These are phyloP conservation scores for Ammopiptanthus mongolicus DNA, from an alignment of 306 rosid species.

Conservation along the genomic window DNA sequence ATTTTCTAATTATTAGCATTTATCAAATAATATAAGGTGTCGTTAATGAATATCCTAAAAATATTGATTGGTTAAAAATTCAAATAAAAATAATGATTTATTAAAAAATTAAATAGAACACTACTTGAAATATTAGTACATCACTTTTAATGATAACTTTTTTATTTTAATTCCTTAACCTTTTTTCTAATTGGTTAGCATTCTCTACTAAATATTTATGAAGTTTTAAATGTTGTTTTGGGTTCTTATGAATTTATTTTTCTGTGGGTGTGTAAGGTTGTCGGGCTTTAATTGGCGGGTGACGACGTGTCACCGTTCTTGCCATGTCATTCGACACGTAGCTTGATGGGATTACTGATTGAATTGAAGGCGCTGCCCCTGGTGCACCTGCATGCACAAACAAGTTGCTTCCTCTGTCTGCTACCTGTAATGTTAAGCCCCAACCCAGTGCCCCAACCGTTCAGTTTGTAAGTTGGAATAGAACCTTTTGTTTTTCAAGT, in stretches of 20 bases:
- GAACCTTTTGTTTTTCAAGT: background rate
- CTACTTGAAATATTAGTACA: too few relatives aligned
- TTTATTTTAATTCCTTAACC: too few relatives aligned
- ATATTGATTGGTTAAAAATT: too few relatives aligned
- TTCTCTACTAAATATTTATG: too few relatives aligned
- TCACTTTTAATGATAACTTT: too few relatives aligned
- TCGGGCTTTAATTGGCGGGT: constrained; percentile 7
- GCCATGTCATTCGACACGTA: background rate
- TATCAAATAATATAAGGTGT: too few relatives aligned
- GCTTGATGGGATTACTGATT: background rate
- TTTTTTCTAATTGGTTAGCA: too few relatives aligned
- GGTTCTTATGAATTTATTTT: background rate
- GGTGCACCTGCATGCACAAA: background rate
- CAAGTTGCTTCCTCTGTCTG: background rate
- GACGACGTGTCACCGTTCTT: background rate
- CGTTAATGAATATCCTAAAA: too few relatives aligned
- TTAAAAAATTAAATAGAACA: too few relatives aligned
- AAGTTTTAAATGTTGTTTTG: background rate
- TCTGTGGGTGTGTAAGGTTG: background rate
- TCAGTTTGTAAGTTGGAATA: background rate
- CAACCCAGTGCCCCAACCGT: background rate
- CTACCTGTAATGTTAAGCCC: background rate
- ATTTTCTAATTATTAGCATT: too few relatives aligned
- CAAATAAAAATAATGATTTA: too few relatives aligned
- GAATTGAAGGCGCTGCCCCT: background rate